Evolutionary conservation across 2,329 filamentous ascomycete species (phyloP).

Genomic region (Lecanicillium sp.): DNA sequence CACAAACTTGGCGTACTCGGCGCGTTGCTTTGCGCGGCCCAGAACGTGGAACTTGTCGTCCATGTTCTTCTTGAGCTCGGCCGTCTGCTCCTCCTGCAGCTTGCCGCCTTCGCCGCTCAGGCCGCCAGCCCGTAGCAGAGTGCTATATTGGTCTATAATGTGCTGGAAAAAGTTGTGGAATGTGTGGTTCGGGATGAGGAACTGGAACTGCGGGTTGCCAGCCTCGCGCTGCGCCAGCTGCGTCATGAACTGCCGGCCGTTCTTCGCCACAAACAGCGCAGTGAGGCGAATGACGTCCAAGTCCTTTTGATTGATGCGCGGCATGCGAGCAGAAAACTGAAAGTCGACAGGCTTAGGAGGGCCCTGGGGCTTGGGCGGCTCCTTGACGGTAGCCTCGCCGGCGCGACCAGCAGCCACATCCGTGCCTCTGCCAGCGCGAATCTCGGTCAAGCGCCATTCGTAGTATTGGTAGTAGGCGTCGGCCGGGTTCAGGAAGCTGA

Average conservation of each 20-base stretch:
- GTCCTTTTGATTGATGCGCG: slow-evolving; percentile 93
- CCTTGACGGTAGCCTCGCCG: slow-evolving; percentile 49
- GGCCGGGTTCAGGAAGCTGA: slow-evolving; percentile 72
- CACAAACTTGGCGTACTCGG: slow-evolving; percentile 80
- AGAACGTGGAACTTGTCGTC: slow-evolving; percentile 75
- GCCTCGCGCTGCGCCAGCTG: slow-evolving; percentile 81
- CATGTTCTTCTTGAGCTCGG: slow-evolving; percentile 65
- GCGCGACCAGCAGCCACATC: slow-evolving; percentile 67
- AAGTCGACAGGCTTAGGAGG: slow-evolving; percentile 82
- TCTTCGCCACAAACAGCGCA: slow-evolving; percentile 86
- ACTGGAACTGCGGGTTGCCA: slow-evolving; percentile 92
- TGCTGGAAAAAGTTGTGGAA: slow-evolving; percentile 94
- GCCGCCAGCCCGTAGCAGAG: slow-evolving; percentile 61
- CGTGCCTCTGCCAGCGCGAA: slow-evolving; percentile 75
- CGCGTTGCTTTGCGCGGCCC: slow-evolving; percentile 72
- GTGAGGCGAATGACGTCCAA: slow-evolving; percentile 68
- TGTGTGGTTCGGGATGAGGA: slow-evolving; percentile 89
- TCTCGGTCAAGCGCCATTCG: slow-evolving; percentile 80
- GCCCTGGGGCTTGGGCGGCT: slow-evolving; percentile 62
- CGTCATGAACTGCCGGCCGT: slow-evolving; percentile 88
- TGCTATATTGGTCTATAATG: slow-evolving; percentile 88
- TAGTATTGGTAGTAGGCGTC: slow-evolving; percentile 89
- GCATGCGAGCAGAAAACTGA: slow-evolving; percentile 92
- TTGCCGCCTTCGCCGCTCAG: slow-evolving; percentile 59
- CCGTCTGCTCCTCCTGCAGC: slow-evolving; percentile 63